phyloP scores from a whole-genome alignment of 257 asterid species.

The Coffea canephora region DNA sequence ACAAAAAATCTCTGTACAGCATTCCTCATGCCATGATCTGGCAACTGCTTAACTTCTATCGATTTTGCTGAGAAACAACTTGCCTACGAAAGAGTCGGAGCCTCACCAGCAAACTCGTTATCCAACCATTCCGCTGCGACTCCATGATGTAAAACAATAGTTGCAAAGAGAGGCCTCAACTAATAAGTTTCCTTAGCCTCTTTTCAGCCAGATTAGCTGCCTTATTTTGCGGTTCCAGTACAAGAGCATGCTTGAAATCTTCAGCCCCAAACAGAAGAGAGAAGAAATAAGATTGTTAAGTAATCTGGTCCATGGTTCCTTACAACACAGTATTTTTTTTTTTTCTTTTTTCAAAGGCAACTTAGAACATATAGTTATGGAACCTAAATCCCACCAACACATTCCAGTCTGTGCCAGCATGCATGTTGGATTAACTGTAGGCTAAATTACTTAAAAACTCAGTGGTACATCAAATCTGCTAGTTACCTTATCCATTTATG shows the following conservation, averaged over 20 bases:
- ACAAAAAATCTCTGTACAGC: conserved; percentile 10
- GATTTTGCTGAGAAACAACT: background rate
- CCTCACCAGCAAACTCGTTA: background rate
- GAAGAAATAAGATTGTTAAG: background rate
- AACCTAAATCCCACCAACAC: background rate
- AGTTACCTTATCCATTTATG: background rate
- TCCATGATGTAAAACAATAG: background rate
- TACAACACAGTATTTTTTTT: no score
- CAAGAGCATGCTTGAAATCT: conserved; percentile 94
- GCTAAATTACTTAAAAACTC: background rate
- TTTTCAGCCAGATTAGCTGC: conserved; percentile 64
- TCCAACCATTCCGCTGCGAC: background rate
- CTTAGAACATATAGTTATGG: background rate
- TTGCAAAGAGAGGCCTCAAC: conserved; percentile 29
- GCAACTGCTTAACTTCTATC: background rate
- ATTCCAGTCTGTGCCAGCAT: background rate
- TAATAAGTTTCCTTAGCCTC: conserved; percentile 64
- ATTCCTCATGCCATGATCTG: background rate
- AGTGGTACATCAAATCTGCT: background rate
- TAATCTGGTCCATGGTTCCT: background rate
- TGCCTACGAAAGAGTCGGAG: background rate
- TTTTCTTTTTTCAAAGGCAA: no score
- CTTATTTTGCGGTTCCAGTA: conserved; percentile 93
- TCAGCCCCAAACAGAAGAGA: conserved; percentile 20
- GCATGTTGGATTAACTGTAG: background rate